Percentiles rank a stretch among this genome's conserved stretches.
Evolutionary conservation across 306 rosid genomes (phyloP).

Genomic region (Parietaria judaica): DNA sequence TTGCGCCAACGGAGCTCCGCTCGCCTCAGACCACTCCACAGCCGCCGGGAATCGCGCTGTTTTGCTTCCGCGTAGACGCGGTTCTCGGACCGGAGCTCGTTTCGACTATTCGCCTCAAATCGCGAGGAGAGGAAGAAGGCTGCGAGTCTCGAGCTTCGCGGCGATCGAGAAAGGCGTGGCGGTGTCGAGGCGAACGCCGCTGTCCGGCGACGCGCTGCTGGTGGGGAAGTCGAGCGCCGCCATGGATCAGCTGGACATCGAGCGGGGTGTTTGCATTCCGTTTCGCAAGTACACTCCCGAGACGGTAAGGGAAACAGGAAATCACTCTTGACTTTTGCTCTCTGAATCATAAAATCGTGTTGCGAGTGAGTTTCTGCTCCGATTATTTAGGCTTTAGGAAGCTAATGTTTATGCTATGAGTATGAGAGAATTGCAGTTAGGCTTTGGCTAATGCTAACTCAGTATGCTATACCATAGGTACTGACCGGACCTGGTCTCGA

Average conservation of each 20-base stretch:
- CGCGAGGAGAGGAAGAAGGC: not conserved
- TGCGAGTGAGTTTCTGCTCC: too few species aligned
- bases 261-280: conserved; percentile 95
- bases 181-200: conserved; percentile 8
- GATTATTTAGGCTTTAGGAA: too few species aligned
- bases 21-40: conserved; percentile 9
- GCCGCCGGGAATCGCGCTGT: conserved; percentile 5
- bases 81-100: conserved; percentile 1
- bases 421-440: too few species aligned
- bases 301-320: conserved; percentile 43
- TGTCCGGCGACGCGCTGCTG: conserved; percentile 8
- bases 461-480: too few species aligned
- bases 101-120: not conserved
- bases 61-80: conserved; percentile 5
- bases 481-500: too few species aligned
- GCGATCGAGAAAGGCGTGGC: conserved; percentile 25
- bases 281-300: conserved; percentile 96
- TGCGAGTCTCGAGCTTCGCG: conserved; percentile 34
- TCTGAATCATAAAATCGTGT: too few species aligned
- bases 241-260: conserved; percentile 88
- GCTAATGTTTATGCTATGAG: too few species aligned
- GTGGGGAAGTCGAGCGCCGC: conserved; percentile 48
- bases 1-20: conserved; percentile 22
- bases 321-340: not conserved
- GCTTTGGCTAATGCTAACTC: too few species aligned